Conservation (phyloP, 768 basidiomycete genomes). For the Auricularia sp. region DNA sequence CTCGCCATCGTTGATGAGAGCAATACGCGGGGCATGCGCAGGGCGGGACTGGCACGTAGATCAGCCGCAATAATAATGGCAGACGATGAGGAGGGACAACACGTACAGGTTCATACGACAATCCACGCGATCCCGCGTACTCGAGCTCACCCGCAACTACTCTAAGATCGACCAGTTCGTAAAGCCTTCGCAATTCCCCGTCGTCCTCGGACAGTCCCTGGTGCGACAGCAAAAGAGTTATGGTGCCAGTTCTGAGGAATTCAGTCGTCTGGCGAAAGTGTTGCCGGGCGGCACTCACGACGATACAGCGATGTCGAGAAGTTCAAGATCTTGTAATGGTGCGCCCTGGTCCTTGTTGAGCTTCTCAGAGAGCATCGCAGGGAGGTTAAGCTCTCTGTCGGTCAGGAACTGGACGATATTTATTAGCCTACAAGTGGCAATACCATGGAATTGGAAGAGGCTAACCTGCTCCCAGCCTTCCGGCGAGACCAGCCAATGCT, state of each 20-base stretch:
- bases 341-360: background rate
- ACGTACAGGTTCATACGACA: background rate
- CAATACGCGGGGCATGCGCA: slow-evolving; percentile 61
- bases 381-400: too few relatives aligned
- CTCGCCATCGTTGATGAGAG: slow-evolving; percentile 47
- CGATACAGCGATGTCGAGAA: slow-evolving; percentile 53
- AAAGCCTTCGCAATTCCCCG: background rate
- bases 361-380: background rate
- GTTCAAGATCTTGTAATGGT: slow-evolving; percentile 50
- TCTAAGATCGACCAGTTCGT: background rate
- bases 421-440: background rate
- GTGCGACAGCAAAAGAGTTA: slow-evolving; percentile 52
- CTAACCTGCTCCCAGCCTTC: slow-evolving; percentile 54
- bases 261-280: too few relatives aligned
- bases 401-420: too few relatives aligned
- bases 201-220: slow-evolving; percentile 45
- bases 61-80: background rate
- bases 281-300: background rate
- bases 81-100: background rate
- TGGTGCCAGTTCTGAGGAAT: slow-evolving; percentile 32
- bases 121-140: background rate
- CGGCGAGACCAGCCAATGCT: slow-evolving; percentile 56
- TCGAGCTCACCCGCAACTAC: background rate
- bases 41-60: slow-evolving; percentile 4
- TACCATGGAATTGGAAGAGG: background rate